A percentile compares a stretch with the other conserved stretches of the same genome.
Conservation (phyloP, 1,284 basidiomycete genomes). For the Sporisorium sorghi region DNA sequence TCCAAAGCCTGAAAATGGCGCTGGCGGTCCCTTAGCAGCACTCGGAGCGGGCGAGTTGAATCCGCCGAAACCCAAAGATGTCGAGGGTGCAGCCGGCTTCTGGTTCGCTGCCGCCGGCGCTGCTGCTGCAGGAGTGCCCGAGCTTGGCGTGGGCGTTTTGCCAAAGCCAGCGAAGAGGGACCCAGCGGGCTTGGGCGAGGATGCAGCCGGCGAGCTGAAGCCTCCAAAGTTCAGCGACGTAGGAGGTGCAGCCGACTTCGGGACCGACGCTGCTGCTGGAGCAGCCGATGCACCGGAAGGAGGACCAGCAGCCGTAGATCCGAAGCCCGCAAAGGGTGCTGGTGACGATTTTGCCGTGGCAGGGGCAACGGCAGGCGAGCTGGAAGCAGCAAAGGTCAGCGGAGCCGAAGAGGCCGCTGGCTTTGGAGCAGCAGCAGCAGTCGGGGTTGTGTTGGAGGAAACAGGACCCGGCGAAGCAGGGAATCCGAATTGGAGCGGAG, state of each 20-base stretch:
- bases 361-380: conserved; percentile 5
- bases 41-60: conserved; percentile 9
- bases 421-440: conserved; percentile 8
- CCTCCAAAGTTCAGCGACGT: conserved; percentile 4
- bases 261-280: conserved; percentile 4
- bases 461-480: conserved; percentile 18
- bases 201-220: conserved; percentile 13
- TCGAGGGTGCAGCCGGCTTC: background rate
- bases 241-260: background rate
- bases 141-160: background rate
- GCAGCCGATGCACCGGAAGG: background rate
- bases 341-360: conserved; percentile 7
- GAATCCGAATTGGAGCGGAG: conserved; percentile 15
- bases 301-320: conserved; percentile 7
- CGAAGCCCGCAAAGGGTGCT: conserved; percentile 7
- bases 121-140: background rate
- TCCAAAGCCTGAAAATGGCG: conserved; percentile 19
- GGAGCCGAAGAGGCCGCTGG: conserved; percentile 13
- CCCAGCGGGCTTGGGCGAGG: conserved; percentile 13
- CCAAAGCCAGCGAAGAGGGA: conserved; percentile 17
- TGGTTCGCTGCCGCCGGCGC: background rate
- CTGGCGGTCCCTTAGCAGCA: conserved; percentile 10
- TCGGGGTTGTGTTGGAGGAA: conserved; percentile 1
- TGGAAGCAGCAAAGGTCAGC: conserved; percentile 15
- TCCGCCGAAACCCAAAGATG: conserved; percentile 13